Evolutionary conservation across 306 rosid genomes (phyloP).

Genomic region (Fragaria iinumae): DNA sequence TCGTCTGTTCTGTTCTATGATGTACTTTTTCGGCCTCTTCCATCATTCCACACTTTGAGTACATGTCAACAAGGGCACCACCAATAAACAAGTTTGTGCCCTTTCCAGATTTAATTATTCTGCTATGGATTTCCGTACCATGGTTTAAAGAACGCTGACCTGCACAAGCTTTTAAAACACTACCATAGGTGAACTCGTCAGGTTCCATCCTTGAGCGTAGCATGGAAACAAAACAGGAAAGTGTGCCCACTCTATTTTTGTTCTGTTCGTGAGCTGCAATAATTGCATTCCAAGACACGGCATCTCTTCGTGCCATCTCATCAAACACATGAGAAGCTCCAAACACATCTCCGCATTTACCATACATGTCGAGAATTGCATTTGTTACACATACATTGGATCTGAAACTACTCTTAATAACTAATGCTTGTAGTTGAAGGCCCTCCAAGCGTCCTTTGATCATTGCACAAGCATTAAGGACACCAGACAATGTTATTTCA

Average conservation of each 20-base stretch:
- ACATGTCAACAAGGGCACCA: constrained; percentile 82
- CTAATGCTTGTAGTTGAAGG: constrained; percentile 69
- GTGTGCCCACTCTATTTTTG: constrained; percentile 45
- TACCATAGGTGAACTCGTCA: constrained; percentile 78
- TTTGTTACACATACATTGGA: constrained; percentile 73
- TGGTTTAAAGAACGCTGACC: constrained; percentile 52
- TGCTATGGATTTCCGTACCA: constrained; percentile 81
- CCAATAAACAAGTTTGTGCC: constrained; percentile 64
- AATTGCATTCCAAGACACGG: constrained; percentile 88
- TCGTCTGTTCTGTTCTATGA: constrained; percentile 45
- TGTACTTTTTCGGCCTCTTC: constrained; percentile 82
- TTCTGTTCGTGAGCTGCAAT: constrained; percentile 83
- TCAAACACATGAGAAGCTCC: constrained; percentile 64
- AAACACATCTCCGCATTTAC: constrained; percentile 59
- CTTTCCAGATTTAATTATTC: constrained; percentile 69
- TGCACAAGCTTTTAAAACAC: constrained; percentile 77
- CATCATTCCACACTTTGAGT: constrained; percentile 76
- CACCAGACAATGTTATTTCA: constrained; percentile 69
- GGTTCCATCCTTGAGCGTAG: constrained; percentile 68
- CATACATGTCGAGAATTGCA: constrained; percentile 82
- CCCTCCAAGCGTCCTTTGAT: constrained; percentile 55
- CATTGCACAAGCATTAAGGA: constrained; percentile 64
- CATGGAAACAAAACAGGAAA: constrained; percentile 66
- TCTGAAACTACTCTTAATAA: constrained; percentile 50
- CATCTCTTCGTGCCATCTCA: constrained; percentile 71